Evolutionary conservation across 2,329 filamentous ascomycete species (phyloP).

Genomic region (Colletotrichum sp.): DNA sequence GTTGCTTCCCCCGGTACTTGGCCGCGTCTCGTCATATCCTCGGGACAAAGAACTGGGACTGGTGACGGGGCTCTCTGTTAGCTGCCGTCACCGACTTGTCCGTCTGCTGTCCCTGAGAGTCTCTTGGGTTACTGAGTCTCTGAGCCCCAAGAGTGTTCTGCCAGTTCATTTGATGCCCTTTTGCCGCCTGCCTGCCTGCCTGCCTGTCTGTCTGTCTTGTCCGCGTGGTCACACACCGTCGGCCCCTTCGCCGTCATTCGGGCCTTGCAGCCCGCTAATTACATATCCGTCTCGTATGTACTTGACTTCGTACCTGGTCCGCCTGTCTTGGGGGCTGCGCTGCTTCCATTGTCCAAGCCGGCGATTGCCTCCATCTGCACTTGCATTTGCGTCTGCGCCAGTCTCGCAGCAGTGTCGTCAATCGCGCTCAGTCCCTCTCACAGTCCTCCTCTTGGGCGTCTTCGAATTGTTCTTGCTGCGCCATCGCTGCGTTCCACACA

Average conservation of each 20-base stretch:
- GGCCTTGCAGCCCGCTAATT: not conserved
- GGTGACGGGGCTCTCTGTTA: not conserved
- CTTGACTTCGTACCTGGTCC: not conserved
- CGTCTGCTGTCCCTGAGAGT: not conserved
- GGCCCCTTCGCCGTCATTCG: not conserved
- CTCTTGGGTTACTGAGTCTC: not conserved
- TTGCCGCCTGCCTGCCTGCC: not conserved
- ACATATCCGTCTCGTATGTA: not conserved
- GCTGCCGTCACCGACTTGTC: not conserved
- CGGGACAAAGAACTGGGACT: slow-evolving; percentile 9
- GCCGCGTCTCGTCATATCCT: slow-evolving; percentile 15
- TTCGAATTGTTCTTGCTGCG: not conserved
- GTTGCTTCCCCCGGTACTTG: slow-evolving; percentile 4
- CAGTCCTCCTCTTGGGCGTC: not conserved
- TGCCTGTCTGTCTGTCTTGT: not conserved
- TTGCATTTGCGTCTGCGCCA: not conserved
- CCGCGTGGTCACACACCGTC: not conserved
- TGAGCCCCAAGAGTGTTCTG: not conserved
- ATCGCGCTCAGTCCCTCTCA: not conserved
- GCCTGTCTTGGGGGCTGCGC: not conserved
- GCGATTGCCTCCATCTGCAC: not conserved
- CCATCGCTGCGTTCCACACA: not conserved
- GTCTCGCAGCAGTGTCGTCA: not conserved
- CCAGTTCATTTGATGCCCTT: not conserved
- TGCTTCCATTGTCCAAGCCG: not conserved